phyloP scores from a whole-genome alignment of 345 rosid species.

The Acer saccharum region DNA sequence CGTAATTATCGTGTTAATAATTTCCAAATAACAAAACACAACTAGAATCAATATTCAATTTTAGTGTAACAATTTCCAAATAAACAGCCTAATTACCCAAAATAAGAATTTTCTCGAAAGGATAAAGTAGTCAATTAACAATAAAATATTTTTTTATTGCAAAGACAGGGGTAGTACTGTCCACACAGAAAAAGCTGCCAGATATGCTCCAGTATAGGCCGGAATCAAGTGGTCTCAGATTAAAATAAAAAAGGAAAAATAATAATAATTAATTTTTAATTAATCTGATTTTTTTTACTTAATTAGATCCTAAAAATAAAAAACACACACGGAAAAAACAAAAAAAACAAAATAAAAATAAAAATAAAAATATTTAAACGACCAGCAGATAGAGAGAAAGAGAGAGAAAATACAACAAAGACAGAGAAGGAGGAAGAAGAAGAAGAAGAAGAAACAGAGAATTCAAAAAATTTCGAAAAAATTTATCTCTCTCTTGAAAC shows the following conservation, averaged over 20 bases:
- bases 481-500: slow-evolving; percentile 15
- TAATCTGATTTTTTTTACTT: slow-evolving; percentile 13
- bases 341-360: not conserved
- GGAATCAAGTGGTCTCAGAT: slow-evolving; percentile 26
- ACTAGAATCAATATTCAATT: not conserved
- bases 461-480: slow-evolving; percentile 14
- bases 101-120: not conserved
- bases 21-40: not conserved
- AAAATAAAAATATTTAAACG: not conserved
- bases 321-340: slow-evolving; percentile 8
- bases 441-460: slow-evolving; percentile 8
- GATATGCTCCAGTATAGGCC: slow-evolving; percentile 8
- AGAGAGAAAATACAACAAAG: not conserved
- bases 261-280: slow-evolving; percentile 1
- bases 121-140: slow-evolving; percentile 3
- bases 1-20: not conserved
- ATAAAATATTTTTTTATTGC: not conserved
- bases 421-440: not conserved
- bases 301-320: not conserved
- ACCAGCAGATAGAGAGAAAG: not conserved
- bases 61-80: not conserved
- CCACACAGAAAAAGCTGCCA: not conserved
- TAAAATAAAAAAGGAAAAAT: not conserved
- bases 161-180: not conserved
- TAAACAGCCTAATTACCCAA: not conserved